Base-by-base conservation (phyloP, 345 rosid species). In the Citrus maxima region DNA sequence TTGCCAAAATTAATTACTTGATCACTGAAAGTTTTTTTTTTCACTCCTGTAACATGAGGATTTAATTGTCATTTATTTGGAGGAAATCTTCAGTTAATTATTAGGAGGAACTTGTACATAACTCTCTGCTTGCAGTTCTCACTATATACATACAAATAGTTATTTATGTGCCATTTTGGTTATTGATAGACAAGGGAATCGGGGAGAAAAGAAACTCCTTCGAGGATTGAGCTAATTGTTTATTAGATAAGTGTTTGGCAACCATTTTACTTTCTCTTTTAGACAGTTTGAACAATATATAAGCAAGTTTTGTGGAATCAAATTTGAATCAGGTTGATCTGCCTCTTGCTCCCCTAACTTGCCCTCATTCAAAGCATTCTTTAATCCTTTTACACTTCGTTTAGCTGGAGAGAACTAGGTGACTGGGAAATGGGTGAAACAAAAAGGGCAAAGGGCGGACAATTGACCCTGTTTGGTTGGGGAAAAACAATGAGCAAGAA, bases 11-110 rank as follows among this genome's bases (percentile, higher is more conserved):
- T 61, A 63, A 30, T 28, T 25, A 12, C 24, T 71, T n/a, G 7
- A n/a, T 54, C 10, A n/a, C 49, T 75, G 12, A 22, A 54, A 61
- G 25, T 7, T 37, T 55, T 37, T 55, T 19, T 13, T 64, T 56
- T 35, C 27, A 3, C 55, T 72, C 65, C 21, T 4, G 0, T 18
- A 24, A 13, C 49, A 18, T 28, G 54, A 60, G 25, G 35, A 27
- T 72, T 37, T 24, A 46, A 75, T 74, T 73, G 4, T 65, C 30
- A 67, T 63, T 10, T 69, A 25, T 69, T 68, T 60, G 70, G 74
- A 28, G 22, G 68, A 54, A 77, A 61, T 63, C 67, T 13, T 46
- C 64, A 51, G 32, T 56, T n/a, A 69, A 59, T 65, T 40, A 34
- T 60, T 24, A 51, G 34, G 55, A 67, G 42, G 65, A 73, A 13